Percentiles rank a stretch among this genome's conserved stretches.
phyloP scores from a whole-genome alignment of 495 filamentous ascomycete genomes.

The Usnea hakonensis region DNA sequence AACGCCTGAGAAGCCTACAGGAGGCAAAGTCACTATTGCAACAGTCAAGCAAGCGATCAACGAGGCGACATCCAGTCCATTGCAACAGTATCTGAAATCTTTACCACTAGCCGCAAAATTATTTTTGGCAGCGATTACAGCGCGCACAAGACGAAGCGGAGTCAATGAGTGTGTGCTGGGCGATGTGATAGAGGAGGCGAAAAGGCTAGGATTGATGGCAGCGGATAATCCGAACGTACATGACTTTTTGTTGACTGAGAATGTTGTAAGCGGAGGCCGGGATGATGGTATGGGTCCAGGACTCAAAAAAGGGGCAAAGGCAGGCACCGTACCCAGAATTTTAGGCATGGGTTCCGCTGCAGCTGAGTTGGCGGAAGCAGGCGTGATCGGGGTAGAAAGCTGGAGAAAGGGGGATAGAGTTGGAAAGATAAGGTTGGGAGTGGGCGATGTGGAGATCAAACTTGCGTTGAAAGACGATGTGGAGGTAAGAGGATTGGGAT shows the following conservation, averaged over 20 bases:
- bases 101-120: constrained; percentile 77
- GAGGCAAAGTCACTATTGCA: constrained; percentile 73
- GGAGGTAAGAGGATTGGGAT: constrained; percentile 67
- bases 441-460: constrained; percentile 84
- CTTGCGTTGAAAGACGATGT: constrained; percentile 80
- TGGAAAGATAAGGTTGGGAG: constrained; percentile 75
- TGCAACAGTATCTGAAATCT: constrained; percentile 77
- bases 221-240: constrained; percentile 30
- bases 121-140: constrained; percentile 72
- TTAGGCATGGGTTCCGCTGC: constrained; percentile 63
- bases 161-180: constrained; percentile 78
- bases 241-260: constrained; percentile 18
- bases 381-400: constrained; percentile 73
- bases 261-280: background rate
- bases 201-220: constrained; percentile 59
- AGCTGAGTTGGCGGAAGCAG: constrained; percentile 76
- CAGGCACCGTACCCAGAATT: constrained; percentile 45
- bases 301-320: constrained; percentile 20
- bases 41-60: constrained; percentile 90
- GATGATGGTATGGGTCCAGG: background rate
- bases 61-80: constrained; percentile 84
- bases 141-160: constrained; percentile 72
- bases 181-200: constrained; percentile 88
- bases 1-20: background rate
- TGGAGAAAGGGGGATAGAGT: constrained; percentile 69